Evolutionary conservation across 768 basidiomycete genomes (phyloP).

Genomic region (Scleroderma citrinum): DNA sequence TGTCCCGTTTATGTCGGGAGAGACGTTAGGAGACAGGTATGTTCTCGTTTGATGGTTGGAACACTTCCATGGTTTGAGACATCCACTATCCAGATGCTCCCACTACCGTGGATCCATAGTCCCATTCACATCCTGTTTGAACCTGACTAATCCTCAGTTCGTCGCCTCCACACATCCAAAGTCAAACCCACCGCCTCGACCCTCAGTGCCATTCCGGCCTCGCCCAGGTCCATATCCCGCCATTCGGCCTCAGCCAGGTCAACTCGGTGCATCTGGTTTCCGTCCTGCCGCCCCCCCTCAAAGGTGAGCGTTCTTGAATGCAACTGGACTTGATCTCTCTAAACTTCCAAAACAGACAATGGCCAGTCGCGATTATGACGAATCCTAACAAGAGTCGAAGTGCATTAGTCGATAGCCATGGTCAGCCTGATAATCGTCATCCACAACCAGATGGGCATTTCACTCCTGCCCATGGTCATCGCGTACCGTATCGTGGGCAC

Average conservation of each 20-base stretch:
- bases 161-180: slow-evolving; percentile 66
- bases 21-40: slow-evolving; percentile 78
- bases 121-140: slow-evolving; percentile 82
- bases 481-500: not conserved
- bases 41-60: not conserved
- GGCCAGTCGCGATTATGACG: slow-evolving; percentile 64
- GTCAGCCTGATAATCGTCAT: slow-evolving; percentile 1
- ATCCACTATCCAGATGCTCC: slow-evolving; percentile 61
- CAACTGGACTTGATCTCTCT: not conserved
- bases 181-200: slow-evolving; percentile 42
- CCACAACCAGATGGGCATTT: no score
- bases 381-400: slow-evolving; percentile 58
- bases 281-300: slow-evolving; percentile 44
- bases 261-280: slow-evolving; percentile 56
- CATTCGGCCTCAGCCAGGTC: slow-evolving; percentile 50
- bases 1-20: slow-evolving; percentile 89
- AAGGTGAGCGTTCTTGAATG: not conserved
- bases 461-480: not conserved
- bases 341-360: slow-evolving; percentile 13
- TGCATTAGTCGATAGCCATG: slow-evolving; percentile 14
- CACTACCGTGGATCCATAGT: slow-evolving; percentile 89
- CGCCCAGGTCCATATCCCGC: slow-evolving; percentile 61
- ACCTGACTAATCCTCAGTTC: slow-evolving; percentile 83
- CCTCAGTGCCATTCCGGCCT: slow-evolving; percentile 54
- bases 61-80: not conserved